Conservation (phyloP, 768 basidiomycete genomes). For the Leccinellum rugosiceps region DNA sequence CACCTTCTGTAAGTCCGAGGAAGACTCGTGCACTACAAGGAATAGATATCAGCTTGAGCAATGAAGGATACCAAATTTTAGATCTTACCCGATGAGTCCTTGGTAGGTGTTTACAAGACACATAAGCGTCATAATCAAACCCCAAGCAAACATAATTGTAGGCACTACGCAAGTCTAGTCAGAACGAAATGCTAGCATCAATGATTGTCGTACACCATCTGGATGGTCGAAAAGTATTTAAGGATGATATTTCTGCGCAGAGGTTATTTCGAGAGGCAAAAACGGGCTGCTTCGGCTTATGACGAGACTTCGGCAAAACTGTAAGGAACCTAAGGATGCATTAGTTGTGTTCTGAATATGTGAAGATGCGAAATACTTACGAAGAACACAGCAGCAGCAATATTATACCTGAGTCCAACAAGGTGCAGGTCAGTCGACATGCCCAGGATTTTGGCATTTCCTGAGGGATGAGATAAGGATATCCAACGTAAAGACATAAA, state of each 20-base stretch:
- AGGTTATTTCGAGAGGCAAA: background rate
- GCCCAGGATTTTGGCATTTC: constrained; percentile 44
- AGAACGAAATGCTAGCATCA: constrained; percentile 1
- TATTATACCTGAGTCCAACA: constrained; percentile 35
- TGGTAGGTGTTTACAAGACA: constrained; percentile 34
- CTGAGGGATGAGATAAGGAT: constrained; percentile 18
- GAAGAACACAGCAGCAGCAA: constrained; percentile 39
- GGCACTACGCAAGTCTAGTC: constrained; percentile 32
- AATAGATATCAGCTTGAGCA: background rate
- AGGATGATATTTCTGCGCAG: constrained; percentile 34
- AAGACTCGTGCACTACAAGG: constrained; percentile 37
- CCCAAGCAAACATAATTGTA: constrained; percentile 39
- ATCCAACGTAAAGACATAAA: too few species aligned
- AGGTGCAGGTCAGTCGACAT: constrained; percentile 38
- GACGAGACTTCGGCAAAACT: constrained; percentile 37
- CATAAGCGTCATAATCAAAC: constrained; percentile 38
- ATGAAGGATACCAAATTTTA: background rate
- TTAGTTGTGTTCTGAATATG: background rate
- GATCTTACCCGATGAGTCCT: constrained; percentile 26
- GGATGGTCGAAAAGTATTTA: constrained; percentile 33
- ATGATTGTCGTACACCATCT: constrained; percentile 30
- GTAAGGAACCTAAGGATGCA: constrained; percentile 30
- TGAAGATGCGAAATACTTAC: constrained; percentile 10
- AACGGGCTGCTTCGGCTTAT: constrained; percentile 19
- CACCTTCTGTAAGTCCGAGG: constrained; percentile 47